Conservation (phyloP, 2,329 filamentous ascomycete species). For the Colletotrichum plurivorum region DNA sequence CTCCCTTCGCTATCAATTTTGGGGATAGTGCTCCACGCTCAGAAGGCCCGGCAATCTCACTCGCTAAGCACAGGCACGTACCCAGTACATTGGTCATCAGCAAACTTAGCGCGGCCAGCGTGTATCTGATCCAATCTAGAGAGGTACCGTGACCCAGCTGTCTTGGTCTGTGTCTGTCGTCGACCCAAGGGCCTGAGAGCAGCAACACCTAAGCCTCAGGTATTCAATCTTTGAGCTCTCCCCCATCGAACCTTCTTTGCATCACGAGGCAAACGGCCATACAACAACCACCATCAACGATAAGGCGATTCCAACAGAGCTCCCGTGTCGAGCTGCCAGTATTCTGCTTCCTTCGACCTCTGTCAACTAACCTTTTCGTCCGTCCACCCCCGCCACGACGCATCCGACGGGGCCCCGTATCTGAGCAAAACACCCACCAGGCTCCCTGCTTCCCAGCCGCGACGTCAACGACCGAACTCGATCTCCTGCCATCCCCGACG, state of each 20-base stretch:
- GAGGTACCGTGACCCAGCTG: conserved; percentile 29
- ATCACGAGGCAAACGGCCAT: conserved; percentile 43
- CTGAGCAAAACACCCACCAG: conserved; percentile 28
- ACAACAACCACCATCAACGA: conserved; percentile 35
- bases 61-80: conserved; percentile 30
- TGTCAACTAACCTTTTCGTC: conserved; percentile 26
- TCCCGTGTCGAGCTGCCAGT: conserved; percentile 11
- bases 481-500: conserved; percentile 37
- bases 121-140: neutral
- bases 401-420: conserved; percentile 24
- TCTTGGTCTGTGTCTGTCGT: conserved; percentile 1
- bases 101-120: neutral
- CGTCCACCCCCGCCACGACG: conserved; percentile 1
- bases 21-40: conserved; percentile 19
- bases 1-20: conserved; percentile 20
- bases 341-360: neutral
- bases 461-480: conserved; percentile 18
- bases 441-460: conserved; percentile 26
- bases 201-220: conserved; percentile 36
- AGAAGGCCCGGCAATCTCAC: conserved; percentile 36
- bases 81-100: conserved; percentile 41
- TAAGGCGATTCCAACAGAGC: conserved; percentile 19
- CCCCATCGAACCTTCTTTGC: conserved; percentile 48
- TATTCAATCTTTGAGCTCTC: conserved; percentile 47
- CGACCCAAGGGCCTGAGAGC: conserved; percentile 28